Conservation (phyloP, 2,329 filamentous ascomycete genomes). For the Fonsecaea erecta region DNA sequence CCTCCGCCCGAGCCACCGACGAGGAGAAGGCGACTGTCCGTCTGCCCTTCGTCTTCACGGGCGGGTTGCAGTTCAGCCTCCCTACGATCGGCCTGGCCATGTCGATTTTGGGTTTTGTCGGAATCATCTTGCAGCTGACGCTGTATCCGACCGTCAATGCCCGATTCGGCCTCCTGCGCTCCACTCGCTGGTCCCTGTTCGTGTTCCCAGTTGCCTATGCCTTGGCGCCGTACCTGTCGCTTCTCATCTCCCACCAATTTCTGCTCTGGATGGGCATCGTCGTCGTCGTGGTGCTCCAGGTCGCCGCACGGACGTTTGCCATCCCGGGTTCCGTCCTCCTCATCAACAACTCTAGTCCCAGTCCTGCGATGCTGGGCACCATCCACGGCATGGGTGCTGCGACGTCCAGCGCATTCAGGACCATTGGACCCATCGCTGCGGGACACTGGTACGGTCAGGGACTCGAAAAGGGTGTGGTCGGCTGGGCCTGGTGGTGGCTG, state of each 20-base stretch:
- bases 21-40: constrained; percentile 50
- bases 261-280: constrained; percentile 69
- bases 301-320: constrained; percentile 72
- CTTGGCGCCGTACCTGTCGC: constrained; percentile 71
- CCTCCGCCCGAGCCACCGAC: constrained; percentile 65
- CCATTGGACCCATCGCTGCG: constrained; percentile 61
- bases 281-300: constrained; percentile 69
- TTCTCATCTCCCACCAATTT: constrained; percentile 63
- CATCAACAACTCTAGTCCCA: constrained; percentile 64
- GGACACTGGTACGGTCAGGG: constrained; percentile 62
- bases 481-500: constrained; percentile 62
- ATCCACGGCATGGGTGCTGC: constrained; percentile 64
- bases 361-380: constrained; percentile 63
- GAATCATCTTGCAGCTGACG: constrained; percentile 71
- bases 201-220: constrained; percentile 74
- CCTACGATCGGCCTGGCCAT: constrained; percentile 74
- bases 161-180: constrained; percentile 69
- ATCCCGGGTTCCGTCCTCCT: constrained; percentile 64
- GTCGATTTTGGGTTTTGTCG: constrained; percentile 73
- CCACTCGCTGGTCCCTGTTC: constrained; percentile 69
- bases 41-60: constrained; percentile 65
- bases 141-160: constrained; percentile 72
- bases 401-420: constrained; percentile 60
- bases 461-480: constrained; percentile 59
- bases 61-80: constrained; percentile 73